phyloP scores from a whole-genome alignment of 2,329 filamentous ascomycete genomes.

The Calonectria ilicicola region DNA sequence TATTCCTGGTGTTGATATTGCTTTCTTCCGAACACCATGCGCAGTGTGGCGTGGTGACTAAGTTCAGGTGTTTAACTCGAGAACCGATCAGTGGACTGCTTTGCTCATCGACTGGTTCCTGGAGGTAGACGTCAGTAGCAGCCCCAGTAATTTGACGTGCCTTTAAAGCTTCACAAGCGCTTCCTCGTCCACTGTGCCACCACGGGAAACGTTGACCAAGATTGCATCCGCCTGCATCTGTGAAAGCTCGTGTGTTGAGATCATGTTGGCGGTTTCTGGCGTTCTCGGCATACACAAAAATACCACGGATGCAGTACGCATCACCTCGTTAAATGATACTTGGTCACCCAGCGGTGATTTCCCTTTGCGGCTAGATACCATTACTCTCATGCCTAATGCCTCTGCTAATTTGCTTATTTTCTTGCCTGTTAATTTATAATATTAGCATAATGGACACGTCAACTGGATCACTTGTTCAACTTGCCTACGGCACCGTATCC shows the following conservation, averaged over 20 bases:
- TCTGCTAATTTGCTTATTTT: background rate
- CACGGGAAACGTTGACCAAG: background rate
- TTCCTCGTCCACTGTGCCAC: background rate
- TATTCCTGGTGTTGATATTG: background rate
- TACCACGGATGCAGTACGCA: background rate
- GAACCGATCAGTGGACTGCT: background rate
- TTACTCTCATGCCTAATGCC: background rate
- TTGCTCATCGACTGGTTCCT: background rate
- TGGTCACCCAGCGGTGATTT: background rate
- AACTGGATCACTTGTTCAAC: background rate
- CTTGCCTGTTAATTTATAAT: background rate
- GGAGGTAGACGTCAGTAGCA: background rate
- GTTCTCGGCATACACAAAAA: background rate
- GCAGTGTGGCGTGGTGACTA: background rate
- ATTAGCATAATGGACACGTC: background rate
- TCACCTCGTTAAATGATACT: background rate
- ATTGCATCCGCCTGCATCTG: background rate
- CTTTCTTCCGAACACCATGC: background rate
- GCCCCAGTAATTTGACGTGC: background rate
- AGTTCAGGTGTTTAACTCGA: background rate
- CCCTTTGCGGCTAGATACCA: background rate
- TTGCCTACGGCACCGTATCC: background rate
- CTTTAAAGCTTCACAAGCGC: background rate
- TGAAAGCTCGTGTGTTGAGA: background rate
- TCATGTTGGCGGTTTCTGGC: background rate